Base-by-base conservation (phyloP, 1,139 yeast species). In the Petasospora rhodanensis region DNA sequence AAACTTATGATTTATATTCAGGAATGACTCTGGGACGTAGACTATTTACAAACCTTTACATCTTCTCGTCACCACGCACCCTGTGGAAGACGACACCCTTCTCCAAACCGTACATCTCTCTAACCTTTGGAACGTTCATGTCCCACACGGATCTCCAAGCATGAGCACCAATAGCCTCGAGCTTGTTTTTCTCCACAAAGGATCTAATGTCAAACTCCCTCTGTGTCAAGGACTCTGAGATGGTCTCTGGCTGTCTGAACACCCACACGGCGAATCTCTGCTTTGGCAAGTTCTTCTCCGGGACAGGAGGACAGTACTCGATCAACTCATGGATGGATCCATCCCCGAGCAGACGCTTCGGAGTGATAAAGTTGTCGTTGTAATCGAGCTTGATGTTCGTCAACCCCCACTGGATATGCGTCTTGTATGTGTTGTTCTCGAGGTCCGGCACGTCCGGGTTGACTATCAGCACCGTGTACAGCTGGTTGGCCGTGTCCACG, bases 221-320 rank as follows among this genome's bases (percentile, higher is more conserved):
- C 19, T 52, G 43, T 8, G 39, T 21, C 4, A 52, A 18, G 14
- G 41, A 46, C 7, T 49, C 48, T 14, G 47, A 37, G 13, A 56
- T 46, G 22, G 54, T 54, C 12, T 41, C 36, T 9, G 51, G 43
- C 59, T 91, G 97, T 60, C 87, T 77, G 60, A 87, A 83, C 3
- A 86, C 94, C 95, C 97, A 87, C 30, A 86, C 76, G 38, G 86
- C 78, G 37, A 83, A 80, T 59, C 98, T 76, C 61, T 91, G 96
- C 21, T 66, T 66, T 19, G 83, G 83, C 7, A 82, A 70, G 57
- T 93, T 91, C 62, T 84, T 84, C 55, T 89, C 97, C 11, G 97
- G 96, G 22, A 76, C 73, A 33, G 96, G 86, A 17, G 98, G 96
- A 24, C 69, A 55, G 55, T 86, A 91, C n/a, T 73, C 68, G 32